Conservation (phyloP, 352 stramenopile genomes). For the Globisporangium echinulatum region DNA sequence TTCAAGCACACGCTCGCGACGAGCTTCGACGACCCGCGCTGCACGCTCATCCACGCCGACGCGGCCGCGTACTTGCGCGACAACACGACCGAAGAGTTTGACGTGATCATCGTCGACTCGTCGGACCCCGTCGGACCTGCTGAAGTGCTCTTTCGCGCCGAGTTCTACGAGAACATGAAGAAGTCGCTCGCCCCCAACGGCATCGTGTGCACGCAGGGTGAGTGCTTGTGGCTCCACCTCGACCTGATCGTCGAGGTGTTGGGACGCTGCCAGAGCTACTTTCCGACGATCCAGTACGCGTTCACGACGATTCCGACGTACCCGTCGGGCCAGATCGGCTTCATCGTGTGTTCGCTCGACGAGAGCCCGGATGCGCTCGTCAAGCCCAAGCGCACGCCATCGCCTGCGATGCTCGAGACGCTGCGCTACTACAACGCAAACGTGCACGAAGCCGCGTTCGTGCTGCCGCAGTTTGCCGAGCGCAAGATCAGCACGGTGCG, state of each 20-base stretch:
- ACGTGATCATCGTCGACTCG: constrained; percentile 97
- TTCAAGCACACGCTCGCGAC: constrained; percentile 87
- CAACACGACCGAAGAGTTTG: constrained; percentile 85
- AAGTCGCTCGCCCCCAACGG: constrained; percentile 80
- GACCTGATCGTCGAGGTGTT: constrained; percentile 96
- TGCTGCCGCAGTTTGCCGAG: constrained; percentile 93
- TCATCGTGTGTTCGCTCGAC: constrained; percentile 90
- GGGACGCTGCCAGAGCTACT: constrained; percentile 83
- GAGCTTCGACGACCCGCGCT: constrained; percentile 93
- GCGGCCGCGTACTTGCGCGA: constrained; percentile 85
- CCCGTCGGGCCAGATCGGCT: constrained; percentile 98
- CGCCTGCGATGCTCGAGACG: constrained; percentile 46
- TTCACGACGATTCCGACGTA: constrained; percentile 99
- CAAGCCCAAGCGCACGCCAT: constrained; percentile 65
- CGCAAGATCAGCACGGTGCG: constrained; percentile 71
- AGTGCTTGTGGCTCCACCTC: constrained; percentile 98
- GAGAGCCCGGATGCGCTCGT: constrained; percentile 43
- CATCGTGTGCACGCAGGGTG: constrained; percentile 90
- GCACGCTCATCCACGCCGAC: constrained; percentile 92
- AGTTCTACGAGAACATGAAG: constrained; percentile 95
- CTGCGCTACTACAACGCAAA: constrained; percentile 94
- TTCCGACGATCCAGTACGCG: constrained; percentile 96
- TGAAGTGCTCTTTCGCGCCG: constrained; percentile 92
- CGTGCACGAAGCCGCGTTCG: constrained; percentile 95
- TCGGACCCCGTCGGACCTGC: constrained; percentile 94